Base-by-base conservation (phyloP, 2,329 filamentous ascomycete species). In the Phaeosphaeriaceae sp. region DNA sequence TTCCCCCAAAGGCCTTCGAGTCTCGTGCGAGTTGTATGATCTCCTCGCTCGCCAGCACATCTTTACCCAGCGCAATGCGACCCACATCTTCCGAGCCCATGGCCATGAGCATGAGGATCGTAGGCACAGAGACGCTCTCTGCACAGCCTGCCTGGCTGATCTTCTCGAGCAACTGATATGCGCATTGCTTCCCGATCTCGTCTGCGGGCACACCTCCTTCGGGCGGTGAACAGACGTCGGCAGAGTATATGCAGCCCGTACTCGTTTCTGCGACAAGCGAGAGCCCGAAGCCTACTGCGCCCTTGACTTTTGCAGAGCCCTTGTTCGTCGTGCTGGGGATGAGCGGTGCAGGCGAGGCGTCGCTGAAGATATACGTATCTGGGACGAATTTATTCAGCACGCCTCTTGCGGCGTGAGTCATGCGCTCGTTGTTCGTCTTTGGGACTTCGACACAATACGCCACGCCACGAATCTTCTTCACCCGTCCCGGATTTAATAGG, bases 61-160 rank as follows among this genome's bases (percentile, higher is more conserved):
- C 91, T 68, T 88, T 89, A 31, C 93, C 92, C 57, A 99, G 75
- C 62, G 91, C 87, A 65, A 99, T 77, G 58, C 95, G 86, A 4
- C 95, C 95, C 15, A 99, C 93, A 77, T 99, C 95, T 75, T 98
- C 95, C 1, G 91, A 92, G 0, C 95, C 95, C 95, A 99, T 98
- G 33, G 93, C 92, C 95, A 99, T 99, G 62, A 99, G 82, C 19
- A 89, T 91, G 53, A 99, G 78, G 63, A 97, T 85, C 0, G 90
- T 94, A 2, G 87, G 83, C 5, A 89, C 88, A 2, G 92, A 91
- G 2, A 90, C 85, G 15, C 83, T 84, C 53, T 88, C 89, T 2
- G 91, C 91, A 74, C 92, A 97, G 1, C 95, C 95, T 11, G 93
- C 94, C 67, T 89, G 86, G 51, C 86, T 86, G 60, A 98, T 89